Evolutionary conservation across 495 filamentous ascomycete genomes (phyloP), one percentile per base, ranked within the genome.

Genomic region (Aspergillus kassunensis): DNA sequence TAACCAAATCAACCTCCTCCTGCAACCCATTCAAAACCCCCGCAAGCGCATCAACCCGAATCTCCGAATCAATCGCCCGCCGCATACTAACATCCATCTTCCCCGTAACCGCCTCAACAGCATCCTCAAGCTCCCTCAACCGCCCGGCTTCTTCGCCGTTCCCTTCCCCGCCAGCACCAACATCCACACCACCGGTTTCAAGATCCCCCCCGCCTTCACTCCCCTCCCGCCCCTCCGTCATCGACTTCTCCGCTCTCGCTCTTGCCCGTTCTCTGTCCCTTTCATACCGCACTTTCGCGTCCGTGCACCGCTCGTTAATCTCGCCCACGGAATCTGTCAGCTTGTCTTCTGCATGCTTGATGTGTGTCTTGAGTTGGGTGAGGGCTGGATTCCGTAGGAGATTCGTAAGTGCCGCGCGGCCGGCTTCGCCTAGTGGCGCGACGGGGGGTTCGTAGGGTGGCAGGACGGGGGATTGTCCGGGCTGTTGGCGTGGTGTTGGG

Each of bases 401-500:
- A 4, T 54, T 25, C 0, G 65, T 33, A 12, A 80, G 66, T 0
- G 66, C 60, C 11, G 55, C 49, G 39, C 72, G 68, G 29, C 60
- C 59, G 16, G 63, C 60, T 13, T 51, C 36, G 30, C 65, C 74
- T 5, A 78, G 77, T 10, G 83, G 75, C 27, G 69, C 76, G 15
- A 72, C 57, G 11, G 78, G 82, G 1, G 77, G 60, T 55, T 88
- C 73, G 64, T 89, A 88, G 8, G 86, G 66, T 0, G 69, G 60
- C 11, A 67, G 60, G 23, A 62, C 49, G 25, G 13, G 12, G 23
- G 42, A 12, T 29, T 35, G 35, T 23, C 37, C 25, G 20, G 45
- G n/a, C 43, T 34, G 51, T 13, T 51, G 44, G 56, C 37, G 46
- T 20, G 57, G 54, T 7, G 59, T 48, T 31, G 55, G 36, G 11